phyloP scores from a whole-genome alignment of 108 stramenopile genomes.

The Cylindrotheca closterium region DNA sequence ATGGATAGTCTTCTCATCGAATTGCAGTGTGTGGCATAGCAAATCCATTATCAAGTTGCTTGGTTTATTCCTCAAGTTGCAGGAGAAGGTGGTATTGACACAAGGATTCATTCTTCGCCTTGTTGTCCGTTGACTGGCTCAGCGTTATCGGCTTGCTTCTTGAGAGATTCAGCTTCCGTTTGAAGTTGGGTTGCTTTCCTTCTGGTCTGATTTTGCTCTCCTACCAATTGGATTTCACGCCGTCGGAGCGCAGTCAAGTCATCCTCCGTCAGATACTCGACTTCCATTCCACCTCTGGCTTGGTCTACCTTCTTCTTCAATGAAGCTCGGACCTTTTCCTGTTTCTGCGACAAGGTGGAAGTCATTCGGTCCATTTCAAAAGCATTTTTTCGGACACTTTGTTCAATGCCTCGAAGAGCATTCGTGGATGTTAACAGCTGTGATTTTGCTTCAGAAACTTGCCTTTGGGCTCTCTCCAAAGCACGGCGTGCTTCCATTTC shows the following conservation, averaged over 20 bases:
- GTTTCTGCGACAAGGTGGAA: conserved; percentile 19
- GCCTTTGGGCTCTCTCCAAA: conserved; percentile 27
- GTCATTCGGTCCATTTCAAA: conserved; percentile 36
- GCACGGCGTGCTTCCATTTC: conserved; percentile 28
- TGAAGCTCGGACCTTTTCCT: conserved; percentile 29
- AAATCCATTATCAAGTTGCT: no score
- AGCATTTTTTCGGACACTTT: conserved; percentile 27
- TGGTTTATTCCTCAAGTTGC: no score
- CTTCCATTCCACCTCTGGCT: conserved; percentile 19
- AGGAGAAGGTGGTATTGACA: no score
- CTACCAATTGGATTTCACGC: conserved; percentile 28
- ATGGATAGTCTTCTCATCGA: conserved; percentile 62
- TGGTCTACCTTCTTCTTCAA: conserved; percentile 29
- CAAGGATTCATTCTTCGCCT: no score
- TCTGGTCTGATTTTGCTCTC: conserved; percentile 24
- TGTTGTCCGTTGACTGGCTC: no score
- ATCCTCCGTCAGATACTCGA: conserved; percentile 22
- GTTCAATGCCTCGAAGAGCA: conserved; percentile 14
- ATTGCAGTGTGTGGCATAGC: conserved; percentile 67
- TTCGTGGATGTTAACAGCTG: conserved; percentile 8
- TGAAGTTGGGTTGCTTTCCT: conserved; percentile 23
- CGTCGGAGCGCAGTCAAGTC: conserved; percentile 25
- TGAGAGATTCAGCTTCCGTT: conserved; percentile 30
- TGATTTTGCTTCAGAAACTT: conserved; percentile 22
- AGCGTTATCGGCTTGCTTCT: conserved; percentile 28